phyloP scores from a whole-genome alignment of 805 yeast species.

The Myxozyma vanderwaltii region DNA sequence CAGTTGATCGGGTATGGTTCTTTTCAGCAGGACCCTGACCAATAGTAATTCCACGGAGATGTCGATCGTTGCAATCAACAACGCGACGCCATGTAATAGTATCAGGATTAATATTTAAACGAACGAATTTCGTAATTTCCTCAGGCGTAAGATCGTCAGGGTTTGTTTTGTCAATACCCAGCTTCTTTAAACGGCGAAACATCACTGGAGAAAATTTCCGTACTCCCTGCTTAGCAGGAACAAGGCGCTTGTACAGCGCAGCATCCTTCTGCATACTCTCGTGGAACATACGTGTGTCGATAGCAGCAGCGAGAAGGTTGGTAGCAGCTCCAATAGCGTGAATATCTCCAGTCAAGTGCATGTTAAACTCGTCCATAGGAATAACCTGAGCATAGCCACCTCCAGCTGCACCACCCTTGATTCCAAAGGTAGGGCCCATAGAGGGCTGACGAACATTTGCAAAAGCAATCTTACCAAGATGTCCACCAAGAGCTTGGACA shows the following conservation, averaged over 20 bases:
- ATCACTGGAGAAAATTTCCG: slow-evolving; percentile 79
- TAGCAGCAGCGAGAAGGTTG: slow-evolving; percentile 91
- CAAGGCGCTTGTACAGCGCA: slow-evolving; percentile 80
- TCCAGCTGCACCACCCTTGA: slow-evolving; percentile 99
- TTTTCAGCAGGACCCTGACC: slow-evolving; percentile 94
- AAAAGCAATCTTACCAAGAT: slow-evolving; percentile 74
- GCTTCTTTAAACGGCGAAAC: slow-evolving; percentile 70
- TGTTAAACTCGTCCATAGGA: slow-evolving; percentile 98
- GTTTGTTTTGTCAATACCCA: slow-evolving; percentile 79
- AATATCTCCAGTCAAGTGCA: slow-evolving; percentile 96
- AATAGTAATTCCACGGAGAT: slow-evolving; percentile 81
- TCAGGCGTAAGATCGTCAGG: slow-evolving; percentile 79
- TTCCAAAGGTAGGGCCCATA: slow-evolving; percentile 98
- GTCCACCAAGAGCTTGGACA: slow-evolving; percentile 96
- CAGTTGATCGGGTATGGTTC: slow-evolving; percentile 80
- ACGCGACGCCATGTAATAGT: slow-evolving; percentile 94
- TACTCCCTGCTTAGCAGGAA: slow-evolving; percentile 79
- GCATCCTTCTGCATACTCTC: slow-evolving; percentile 82
- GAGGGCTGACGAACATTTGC: slow-evolving; percentile 98
- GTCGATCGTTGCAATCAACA: slow-evolving; percentile 91
- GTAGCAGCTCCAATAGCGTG: slow-evolving; percentile 95
- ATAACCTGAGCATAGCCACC: slow-evolving; percentile 98
- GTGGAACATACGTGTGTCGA: slow-evolving; percentile 96
- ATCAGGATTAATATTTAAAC: slow-evolving; percentile 84
- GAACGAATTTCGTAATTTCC: slow-evolving; percentile 72